phyloP scores from a whole-genome alignment of 73 alveolate genomes.

The Durusdinium trenchii region DNA sequence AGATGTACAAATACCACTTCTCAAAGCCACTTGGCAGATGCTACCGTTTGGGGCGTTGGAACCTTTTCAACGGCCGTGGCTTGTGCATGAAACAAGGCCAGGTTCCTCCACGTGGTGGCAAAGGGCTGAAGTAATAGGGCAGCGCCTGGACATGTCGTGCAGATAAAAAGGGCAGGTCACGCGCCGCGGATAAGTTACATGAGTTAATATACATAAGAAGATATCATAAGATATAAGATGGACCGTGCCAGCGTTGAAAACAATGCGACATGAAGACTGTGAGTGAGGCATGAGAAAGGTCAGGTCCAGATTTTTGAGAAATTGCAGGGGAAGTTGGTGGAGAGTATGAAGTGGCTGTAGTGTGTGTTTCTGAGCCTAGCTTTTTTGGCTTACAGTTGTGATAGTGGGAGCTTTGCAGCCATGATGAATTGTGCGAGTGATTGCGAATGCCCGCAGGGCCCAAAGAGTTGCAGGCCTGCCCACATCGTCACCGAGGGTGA shows the following conservation, averaged over 20 bases:
- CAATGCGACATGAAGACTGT: no score
- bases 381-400: conserved; percentile 32
- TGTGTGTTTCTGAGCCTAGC: background rate
- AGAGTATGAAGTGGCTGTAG: no score
- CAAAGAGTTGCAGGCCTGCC: conserved; percentile 71
- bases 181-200: no score
- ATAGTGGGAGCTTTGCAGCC: background rate
- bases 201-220: no score
- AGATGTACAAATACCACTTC: conserved; percentile 80
- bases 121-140: conserved; percentile 2
- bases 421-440: background rate
- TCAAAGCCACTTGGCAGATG: conserved; percentile 29
- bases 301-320: no score
- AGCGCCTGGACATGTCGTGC: conserved; percentile 64
- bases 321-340: no score
- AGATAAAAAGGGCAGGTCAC: no score
- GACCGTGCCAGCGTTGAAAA: no score
- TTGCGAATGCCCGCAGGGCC: background rate
- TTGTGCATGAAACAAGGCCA: background rate
- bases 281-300: no score
- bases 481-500: conserved; percentile 50
- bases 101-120: conserved; percentile 75
- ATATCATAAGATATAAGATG: no score
- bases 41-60: background rate
- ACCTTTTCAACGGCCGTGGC: background rate